phyloP scores from a whole-genome alignment of 1,139 yeast genomes.

The Candida labiduridarum region DNA sequence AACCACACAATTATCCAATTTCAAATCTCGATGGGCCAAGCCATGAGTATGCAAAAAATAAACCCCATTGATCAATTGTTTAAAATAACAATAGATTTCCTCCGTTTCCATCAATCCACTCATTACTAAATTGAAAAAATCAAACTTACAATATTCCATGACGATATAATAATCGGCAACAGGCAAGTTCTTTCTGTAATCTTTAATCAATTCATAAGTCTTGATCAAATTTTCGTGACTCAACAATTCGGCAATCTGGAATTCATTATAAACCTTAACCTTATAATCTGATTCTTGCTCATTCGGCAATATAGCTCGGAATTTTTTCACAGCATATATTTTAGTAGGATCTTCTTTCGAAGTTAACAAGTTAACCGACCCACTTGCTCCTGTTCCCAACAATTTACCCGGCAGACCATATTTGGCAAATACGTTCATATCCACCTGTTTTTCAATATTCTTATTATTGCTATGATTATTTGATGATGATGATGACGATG shows the following conservation, averaged over 20 bases:
- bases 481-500: not conserved
- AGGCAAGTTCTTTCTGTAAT: constrained; percentile 14
- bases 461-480: constrained; percentile 3
- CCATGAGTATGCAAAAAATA: constrained; percentile 65
- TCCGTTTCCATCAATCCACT: constrained; percentile 60
- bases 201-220: constrained; percentile 62
- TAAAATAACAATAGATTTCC: constrained; percentile 69
- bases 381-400: constrained; percentile 78
- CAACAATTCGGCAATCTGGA: constrained; percentile 61
- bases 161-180: constrained; percentile 56
- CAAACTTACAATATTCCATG: constrained; percentile 77
- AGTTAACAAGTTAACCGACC: constrained; percentile 65
- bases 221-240: constrained; percentile 65
- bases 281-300: constrained; percentile 61
- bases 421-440: constrained; percentile 36
- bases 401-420: constrained; percentile 62
- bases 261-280: constrained; percentile 67
- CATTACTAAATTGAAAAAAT: constrained; percentile 79
- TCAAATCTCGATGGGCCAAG: constrained; percentile 75
- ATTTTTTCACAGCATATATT: constrained; percentile 70
- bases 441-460: constrained; percentile 10
- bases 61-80: constrained; percentile 66
- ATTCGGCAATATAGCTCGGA: constrained; percentile 52
- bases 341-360: constrained; percentile 46
- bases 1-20: constrained; percentile 78